Base-by-base conservation (phyloP, 148 eudicot genomes). In the Rhododendron kiyosumense region DNA sequence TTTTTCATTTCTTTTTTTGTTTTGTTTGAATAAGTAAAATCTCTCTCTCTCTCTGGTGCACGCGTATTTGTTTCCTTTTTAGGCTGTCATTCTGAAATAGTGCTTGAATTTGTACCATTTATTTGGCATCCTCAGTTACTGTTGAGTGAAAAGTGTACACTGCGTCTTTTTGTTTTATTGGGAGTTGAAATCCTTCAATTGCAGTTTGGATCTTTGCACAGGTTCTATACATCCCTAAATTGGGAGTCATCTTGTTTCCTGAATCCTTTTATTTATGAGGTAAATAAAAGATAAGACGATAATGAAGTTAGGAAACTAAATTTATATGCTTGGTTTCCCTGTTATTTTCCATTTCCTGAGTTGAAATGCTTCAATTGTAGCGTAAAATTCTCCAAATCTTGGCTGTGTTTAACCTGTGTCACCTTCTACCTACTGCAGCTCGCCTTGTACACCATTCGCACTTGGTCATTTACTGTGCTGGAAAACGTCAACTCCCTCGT, bases 401-500 rank as follows among this genome's bases (percentile, higher is more conserved):
- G 54, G 54, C 54, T 43, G 49, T 65, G 20, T 46, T 46, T 45
- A 22, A 77, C 48, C 65, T n/a, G 14, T 75, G 41, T 30, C 28
- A 46, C 12, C 36, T 34, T 61, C 28, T 65, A 77, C 4, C 67
- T n/a, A 32, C 79, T 84, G 86, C 94, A 95, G 98, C 90, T 97
- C 45, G 99, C 99, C 3, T 54, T 97, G 78, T 97, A 95, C 92
- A 97, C 99, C 26, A 97, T 97, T 41, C 93, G 95, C 3, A 97
- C 98, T 36, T 97, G 99, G 99, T 95, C 99, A 59, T 84, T 94
- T 88, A 94, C 98, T 4, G 99, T 97, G 85, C 79, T 95, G 87
- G 99, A 97, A 87, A 97, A 97, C 38, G 99, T 94, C 2, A 92
- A 96, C 85, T 97, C 98, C 63, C 90, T 97, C 0, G 96, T 94